Conservation (phyloP, 1,284 basidiomycete species). For the Malassezia equina region DNA sequence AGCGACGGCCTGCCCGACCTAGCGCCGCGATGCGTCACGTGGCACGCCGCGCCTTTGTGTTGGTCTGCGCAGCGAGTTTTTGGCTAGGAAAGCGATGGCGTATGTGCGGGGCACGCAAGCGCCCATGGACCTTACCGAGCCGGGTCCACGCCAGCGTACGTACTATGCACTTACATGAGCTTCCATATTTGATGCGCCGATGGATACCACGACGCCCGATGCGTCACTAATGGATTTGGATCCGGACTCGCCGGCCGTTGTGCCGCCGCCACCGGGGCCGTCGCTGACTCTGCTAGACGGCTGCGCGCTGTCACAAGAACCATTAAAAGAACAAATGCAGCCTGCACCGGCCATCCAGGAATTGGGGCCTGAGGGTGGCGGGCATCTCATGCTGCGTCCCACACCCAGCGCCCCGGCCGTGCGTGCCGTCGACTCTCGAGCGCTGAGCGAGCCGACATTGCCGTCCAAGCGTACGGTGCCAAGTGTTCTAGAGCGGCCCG, state of each 20-base stretch:
- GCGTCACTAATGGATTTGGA: slow-evolving; percentile 18
- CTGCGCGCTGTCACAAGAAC: not conserved
- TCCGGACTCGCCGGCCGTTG: slow-evolving; percentile 9
- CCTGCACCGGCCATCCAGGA: not conserved
- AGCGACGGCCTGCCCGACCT: not conserved
- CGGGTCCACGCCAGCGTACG: slow-evolving; percentile 24
- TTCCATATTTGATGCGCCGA: slow-evolving; percentile 14
- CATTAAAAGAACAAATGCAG: not conserved
- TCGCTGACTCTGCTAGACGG: not conserved
- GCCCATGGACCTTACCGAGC: slow-evolving; percentile 33
- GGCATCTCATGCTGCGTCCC: slow-evolving; percentile 1
- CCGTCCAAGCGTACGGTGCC: not conserved
- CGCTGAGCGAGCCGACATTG: not conserved
- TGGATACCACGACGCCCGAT: slow-evolving; percentile 1
- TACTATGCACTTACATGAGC: not conserved
- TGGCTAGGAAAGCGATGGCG: slow-evolving; percentile 2
- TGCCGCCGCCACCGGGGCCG: not conserved
- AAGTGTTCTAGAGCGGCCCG: slow-evolving; percentile 27
- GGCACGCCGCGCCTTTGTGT: not conserved
- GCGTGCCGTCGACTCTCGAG: not conserved
- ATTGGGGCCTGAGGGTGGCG: not conserved
- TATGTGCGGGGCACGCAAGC: slow-evolving; percentile 29
- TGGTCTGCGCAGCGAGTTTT: not conserved
- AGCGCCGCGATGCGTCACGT: slow-evolving; percentile 9
- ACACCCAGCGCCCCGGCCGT: not conserved